These are phyloP conservation scores for Ceratocystis cubensis DNA, from an alignment of 2,329 filamentous ascomycete species.

Conservation along the genomic window DNA sequence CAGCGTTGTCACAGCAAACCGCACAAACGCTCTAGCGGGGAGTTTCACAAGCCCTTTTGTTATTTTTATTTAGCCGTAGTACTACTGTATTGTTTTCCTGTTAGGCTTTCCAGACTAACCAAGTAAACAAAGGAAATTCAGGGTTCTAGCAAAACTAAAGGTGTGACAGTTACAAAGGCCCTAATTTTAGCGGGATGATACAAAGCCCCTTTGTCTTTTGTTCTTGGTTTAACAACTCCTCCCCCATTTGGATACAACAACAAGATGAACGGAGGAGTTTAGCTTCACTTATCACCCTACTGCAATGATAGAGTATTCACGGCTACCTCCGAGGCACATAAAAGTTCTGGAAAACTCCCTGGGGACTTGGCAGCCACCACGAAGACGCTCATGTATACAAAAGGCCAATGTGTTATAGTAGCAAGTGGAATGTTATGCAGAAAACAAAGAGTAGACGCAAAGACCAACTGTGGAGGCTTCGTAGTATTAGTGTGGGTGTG, in stretches of 20 bases:
- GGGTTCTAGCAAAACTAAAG: not conserved
- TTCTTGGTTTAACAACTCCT: not conserved
- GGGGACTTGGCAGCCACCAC: not conserved
- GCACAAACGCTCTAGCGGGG: conserved; percentile 3
- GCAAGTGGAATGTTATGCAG: not conserved
- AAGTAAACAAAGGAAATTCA: not conserved
- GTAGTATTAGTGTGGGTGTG: not conserved
- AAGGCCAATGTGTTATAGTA: not conserved
- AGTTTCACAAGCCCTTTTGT: conserved; percentile 4
- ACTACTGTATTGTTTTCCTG: not conserved
- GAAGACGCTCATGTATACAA: not conserved
- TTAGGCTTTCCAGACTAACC: not conserved
- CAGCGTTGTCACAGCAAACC: conserved; percentile 7
- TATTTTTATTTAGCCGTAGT: not conserved
- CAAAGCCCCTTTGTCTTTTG: not conserved
- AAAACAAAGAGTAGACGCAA: not conserved
- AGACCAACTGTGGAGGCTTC: not conserved
- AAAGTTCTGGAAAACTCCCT: not conserved
- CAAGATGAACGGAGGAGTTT: no score
- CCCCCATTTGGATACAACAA: no score
- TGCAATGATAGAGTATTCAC: not conserved
- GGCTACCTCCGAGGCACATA: not conserved
- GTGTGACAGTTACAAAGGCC: not conserved
- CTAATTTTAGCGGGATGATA: not conserved
- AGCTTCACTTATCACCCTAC: not conserved